Conservation (phyloP, 208 protist species). For the Leishmania aethiopica region DNA sequence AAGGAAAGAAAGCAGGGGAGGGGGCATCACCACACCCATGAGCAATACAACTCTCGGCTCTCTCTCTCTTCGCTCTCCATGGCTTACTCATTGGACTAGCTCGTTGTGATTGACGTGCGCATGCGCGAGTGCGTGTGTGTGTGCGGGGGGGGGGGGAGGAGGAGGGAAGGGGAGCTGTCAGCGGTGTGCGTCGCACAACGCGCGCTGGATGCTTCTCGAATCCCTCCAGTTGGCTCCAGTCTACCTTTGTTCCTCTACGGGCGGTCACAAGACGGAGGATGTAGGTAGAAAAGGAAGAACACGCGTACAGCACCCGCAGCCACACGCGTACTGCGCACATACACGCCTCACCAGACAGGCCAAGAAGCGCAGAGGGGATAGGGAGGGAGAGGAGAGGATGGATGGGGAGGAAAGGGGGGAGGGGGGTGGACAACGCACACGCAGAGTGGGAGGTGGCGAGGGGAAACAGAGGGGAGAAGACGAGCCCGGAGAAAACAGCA, state of each 20-base stretch:
- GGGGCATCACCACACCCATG: background rate
- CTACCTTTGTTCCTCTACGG: background rate
- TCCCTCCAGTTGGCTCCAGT: background rate
- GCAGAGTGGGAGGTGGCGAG: constrained; percentile 2
- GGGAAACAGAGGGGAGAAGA: background rate
- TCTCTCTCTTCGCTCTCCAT: background rate
- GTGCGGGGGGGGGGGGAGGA: no score
- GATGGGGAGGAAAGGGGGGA: background rate
- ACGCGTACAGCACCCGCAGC: background rate
- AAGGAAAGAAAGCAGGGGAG: background rate
- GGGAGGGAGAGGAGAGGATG: background rate
- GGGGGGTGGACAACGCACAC: background rate
- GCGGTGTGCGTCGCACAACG: background rate
- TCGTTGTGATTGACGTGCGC: no score
- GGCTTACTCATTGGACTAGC: background rate
- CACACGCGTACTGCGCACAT: background rate
- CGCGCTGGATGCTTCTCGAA: background rate
- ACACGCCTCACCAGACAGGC: background rate
- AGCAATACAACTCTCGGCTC: background rate
- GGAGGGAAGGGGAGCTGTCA: no score
- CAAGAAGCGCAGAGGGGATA: background rate
- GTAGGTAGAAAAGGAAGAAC: background rate
- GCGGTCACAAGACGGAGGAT: background rate
- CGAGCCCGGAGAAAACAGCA: background rate
- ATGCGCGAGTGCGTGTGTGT: background rate